Evolutionary conservation across 805 yeast genomes (phyloP), one percentile per base, ranked within the genome.

Genomic region (Starmerella lactis-condensi): DNA sequence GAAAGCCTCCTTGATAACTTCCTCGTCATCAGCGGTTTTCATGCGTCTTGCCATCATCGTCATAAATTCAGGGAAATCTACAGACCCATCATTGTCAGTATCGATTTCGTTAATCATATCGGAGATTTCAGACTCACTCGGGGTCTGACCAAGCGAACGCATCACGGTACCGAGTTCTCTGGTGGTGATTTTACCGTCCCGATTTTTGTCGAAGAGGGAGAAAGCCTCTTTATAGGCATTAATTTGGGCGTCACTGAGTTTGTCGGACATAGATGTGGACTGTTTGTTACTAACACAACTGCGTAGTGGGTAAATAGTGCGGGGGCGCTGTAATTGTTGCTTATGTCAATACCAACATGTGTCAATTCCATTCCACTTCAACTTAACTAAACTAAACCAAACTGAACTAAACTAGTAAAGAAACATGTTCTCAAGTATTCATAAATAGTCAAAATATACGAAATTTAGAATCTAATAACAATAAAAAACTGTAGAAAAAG

Each of bases 81-180:
- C 75, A 47, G 70, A 65, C 24, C 94, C 94, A 58, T 89, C 92
- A 46, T 85, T 85, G 60, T 89, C 89, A 39, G 75, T 75, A 56
- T 89, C 98, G 32, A 89, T 92, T 59, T 89, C 98, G 55, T 85
- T 85, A 64, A 89, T 79, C 75, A 89, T 72, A 54, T 89, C 98
- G 34, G 89, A 77, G 48, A 89, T 75, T 57, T 89, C 98, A 43
- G 82, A 72, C 57, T 89, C 96, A 30, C 92, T 73, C 22, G 98
- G 98, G 50, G 85, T 85, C 57, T 82, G 89, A 31, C 98, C 98
- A 51, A 89, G 65, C n/a, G 95, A 79, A 61, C 98, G 75, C 98
- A 89, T 89, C 32, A 89, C 98, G 4, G 94, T 82, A 42, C 96
- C 95, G 45, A 89, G 66, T 60, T 89, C 98, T 50, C 78, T 69